Evolutionary conservation across 306 rosid species (phyloP), one percentile per base, ranked within the genome.

Genomic region (Lupinus albus): DNA sequence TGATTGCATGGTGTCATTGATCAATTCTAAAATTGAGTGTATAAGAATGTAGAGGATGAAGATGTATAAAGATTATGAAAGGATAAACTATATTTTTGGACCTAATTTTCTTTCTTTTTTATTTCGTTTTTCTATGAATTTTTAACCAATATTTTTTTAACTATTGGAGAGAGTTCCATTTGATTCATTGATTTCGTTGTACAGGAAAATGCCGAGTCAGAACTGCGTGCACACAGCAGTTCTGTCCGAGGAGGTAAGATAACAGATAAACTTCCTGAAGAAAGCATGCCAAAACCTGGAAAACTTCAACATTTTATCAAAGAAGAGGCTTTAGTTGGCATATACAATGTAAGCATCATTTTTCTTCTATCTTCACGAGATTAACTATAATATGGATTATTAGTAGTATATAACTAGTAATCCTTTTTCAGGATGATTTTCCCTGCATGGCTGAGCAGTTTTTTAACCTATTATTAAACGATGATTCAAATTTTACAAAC

Each of bases 181-280:
- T 73, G 54, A 67, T 51, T 47, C 49, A 50, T 15, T 79, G 52
- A 78, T 77, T 12, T 59, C 25, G 41, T 46, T 83, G 53, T 70
- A 38, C 75, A 93, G 99, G 99, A 90, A 86, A 84, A 67, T 54
- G 93, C 95, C 36, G 94, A 88, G 61, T 93, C 99, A 51, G 99
- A 91, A 67, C 61, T 89, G 68, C 98, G 98, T 66, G 98, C 98
- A 36, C 97, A 89, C 74, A 93, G 98, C 80, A 93, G 97, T 82
- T 93, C 98, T 65, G 85, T 85, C 42, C 82, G 81, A 82, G 79
- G 85, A 70, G 76, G 51, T 73, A 80, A 68, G 68, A 73, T 79
- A 61, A 67, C 59, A 67, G 82, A 74, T 41, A 78, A 79, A 72
- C 86, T 77, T 72, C 84, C 85, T 36, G 80, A 83, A 83, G 86